Evolutionary conservation across 495 filamentous ascomycete genomes (phyloP), one percentile per base, ranked within the genome.

Genomic region (Cetradonia linearis): DNA sequence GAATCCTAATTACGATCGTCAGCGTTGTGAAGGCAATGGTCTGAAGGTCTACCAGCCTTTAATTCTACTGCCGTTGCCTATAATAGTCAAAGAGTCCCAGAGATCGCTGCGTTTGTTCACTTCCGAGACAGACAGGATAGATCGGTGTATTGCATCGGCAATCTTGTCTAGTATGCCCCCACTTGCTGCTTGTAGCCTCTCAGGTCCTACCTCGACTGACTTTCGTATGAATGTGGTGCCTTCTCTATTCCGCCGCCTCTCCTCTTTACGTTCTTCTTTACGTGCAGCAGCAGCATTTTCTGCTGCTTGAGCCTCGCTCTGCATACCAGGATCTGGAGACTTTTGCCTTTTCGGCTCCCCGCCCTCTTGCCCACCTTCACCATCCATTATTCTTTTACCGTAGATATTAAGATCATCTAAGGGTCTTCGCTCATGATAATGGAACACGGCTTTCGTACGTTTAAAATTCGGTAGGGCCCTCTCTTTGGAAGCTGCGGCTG

Each of bases 31-130:
- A 28, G 2, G n/a, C 18, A 16, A 49, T 2, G 28, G 61, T 53
- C 62, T 65, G 58, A 50, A 34, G 28, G 33, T 61, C 16, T 47
- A 9, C 52, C n/a, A 70, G 83, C 91, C 92, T 74, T 84, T 82
- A 52, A 96, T 79, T 66, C 83, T 87, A 48, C 86, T 84, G 40
- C 93, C 93, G 62, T 91, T 92, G 59, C 93, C 93, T 49, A 94
- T 83, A 49, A 98, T 83, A 61, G 94, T 82, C 42, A 98, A 66
- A 59, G 81, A 85, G 68, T 96, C 91, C 93, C 93, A 98, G 18
- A 94, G 83, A 38, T 88, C 83, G 36, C 84, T 83, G 18, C 93
- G 83, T 72, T 87, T 88, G 55, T 84, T 83, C 31, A 86, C 81
- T 50, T 95, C 88, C 8, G 85, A 83, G 44, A 95, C 87, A 27